Evolutionary conservation across 164 flowering plant species (phyloP), one percentile per base, ranked within the genome.

Genomic region (Stephania japonica): DNA sequence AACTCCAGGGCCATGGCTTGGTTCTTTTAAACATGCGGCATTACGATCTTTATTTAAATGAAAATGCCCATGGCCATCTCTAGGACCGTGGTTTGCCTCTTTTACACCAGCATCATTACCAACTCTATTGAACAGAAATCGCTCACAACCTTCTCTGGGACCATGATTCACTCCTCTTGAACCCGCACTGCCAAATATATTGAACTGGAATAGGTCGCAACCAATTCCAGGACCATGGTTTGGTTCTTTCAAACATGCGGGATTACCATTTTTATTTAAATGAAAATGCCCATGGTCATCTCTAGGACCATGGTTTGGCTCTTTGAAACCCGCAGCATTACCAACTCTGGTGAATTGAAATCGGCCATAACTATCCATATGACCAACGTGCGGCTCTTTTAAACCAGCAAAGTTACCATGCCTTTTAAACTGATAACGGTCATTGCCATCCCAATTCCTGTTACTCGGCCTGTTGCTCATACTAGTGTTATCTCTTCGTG

Each of bases 371-470:
- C 38, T 0, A 32, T 32, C 38, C 38, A 2, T 85, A 44, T 94
- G 98, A 32, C 96, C 98, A 72, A 91, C 84, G 59, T 78, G 83
- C 41, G 53, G 63, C 62, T 88, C 93, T 18, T 61, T 59, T 8
- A 78, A 61, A 44, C 70, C 19, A 23, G 79, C 85, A 66, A 75
- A 75, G 16, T 78, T 80, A 16, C 70, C 78, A 75, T 75, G 77
- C 72, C 81, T 75, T 67, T 62, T 73, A 13, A 42, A 18, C 69
- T 71, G 82, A 68, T 71, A 72, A 69, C 79, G 78, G 56, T 83
- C 81, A 68, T 71, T 77, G 19, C 82, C 84, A 69, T 44, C 80
- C 87, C 82, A 80, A 6, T 49, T 32, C 69, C 82, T 70, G 7
- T 75, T 71, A 75, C 78, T 75, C 42, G 81, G 26, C 56, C 75